A percentile compares a stretch with the other conserved stretches of the same genome.
Conservation (phyloP, 768 basidiomycete species). For the Hebeloma cylindrosporum region DNA sequence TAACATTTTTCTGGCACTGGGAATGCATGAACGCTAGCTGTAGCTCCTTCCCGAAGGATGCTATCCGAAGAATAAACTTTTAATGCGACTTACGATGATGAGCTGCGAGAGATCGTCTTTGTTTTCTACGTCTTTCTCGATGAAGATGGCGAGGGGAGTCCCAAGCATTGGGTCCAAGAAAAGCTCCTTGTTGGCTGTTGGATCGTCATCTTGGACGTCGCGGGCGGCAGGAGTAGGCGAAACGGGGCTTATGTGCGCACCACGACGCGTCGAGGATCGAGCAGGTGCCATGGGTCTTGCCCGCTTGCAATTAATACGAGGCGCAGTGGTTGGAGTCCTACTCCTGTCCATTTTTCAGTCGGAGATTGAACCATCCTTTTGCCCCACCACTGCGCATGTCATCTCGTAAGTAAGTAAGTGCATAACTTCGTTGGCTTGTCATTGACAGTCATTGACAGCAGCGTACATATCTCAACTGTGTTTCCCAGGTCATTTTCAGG, state of each 20-base stretch:
- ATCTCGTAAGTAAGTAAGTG: no score
- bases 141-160: slow-evolving; percentile 68
- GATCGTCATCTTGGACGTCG: slow-evolving; percentile 31
- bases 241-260: slow-evolving; percentile 33
- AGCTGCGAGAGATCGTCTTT: slow-evolving; percentile 61
- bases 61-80: background rate
- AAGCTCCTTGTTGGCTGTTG: slow-evolving; percentile 46
- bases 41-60: no score
- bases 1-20: no score
- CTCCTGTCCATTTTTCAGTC: slow-evolving; percentile 20
- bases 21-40: no score
- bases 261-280: slow-evolving; percentile 56
- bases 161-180: slow-evolving; percentile 87
- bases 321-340: slow-evolving; percentile 46
- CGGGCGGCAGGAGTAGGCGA: slow-evolving; percentile 32
- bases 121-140: slow-evolving; percentile 80
- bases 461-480: no score
- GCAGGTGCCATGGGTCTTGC: slow-evolving; percentile 83
- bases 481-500: no score
- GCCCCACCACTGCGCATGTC: no score
- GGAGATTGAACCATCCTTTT: slow-evolving; percentile 20
- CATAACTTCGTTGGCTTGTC: no score
- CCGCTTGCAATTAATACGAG: slow-evolving; percentile 36
- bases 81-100: slow-evolving; percentile 54
- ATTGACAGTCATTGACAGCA: no score